These are phyloP conservation scores for Oryza rufipogon DNA, from an alignment of 176 grass and related monocot genomes.

Conservation along the genomic window DNA sequence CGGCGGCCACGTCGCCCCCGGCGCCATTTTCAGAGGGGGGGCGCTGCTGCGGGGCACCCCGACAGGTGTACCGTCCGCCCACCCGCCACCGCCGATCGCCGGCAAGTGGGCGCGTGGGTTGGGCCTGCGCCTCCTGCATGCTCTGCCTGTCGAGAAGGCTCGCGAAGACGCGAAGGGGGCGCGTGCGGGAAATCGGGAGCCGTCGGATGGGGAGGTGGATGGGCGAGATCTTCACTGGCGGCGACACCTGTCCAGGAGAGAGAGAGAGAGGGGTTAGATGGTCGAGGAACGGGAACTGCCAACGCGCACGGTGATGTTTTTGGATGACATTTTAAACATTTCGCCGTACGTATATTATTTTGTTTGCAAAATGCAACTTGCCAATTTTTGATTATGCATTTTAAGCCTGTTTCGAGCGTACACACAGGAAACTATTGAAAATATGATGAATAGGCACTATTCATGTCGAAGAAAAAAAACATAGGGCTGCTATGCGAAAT, in stretches of 20 bases:
- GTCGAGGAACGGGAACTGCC: not conserved
- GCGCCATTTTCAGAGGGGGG: slow-evolving; percentile 35
- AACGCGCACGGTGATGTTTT: not conserved
- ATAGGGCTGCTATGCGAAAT: too few species aligned
- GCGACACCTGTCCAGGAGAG: slow-evolving; percentile 1
- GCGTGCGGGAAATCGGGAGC: not conserved
- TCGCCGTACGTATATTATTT: too few species aligned
- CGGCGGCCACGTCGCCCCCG: slow-evolving; percentile 55
- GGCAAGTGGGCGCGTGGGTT: slow-evolving; percentile 34
- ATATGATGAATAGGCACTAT: too few species aligned
- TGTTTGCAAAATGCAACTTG: too few species aligned
- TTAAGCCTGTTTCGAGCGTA: too few species aligned
- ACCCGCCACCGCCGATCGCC: slow-evolving; percentile 31
- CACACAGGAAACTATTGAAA: too few species aligned
- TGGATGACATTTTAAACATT: too few species aligned
- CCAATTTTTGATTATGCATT: too few species aligned
- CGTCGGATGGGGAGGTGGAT: slow-evolving; percentile 9
- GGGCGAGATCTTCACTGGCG: not conserved
- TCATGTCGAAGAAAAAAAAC: too few species aligned
- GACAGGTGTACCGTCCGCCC: slow-evolving; percentile 43
- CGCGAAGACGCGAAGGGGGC: not conserved
- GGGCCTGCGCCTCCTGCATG: not conserved
- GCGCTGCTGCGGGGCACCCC: slow-evolving; percentile 46
- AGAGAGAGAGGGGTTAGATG: not conserved
- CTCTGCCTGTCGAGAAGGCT: not conserved